Evolutionary conservation across 2,329 filamentous ascomycete species (phyloP).

Genomic region (Fusarium sp.): DNA sequence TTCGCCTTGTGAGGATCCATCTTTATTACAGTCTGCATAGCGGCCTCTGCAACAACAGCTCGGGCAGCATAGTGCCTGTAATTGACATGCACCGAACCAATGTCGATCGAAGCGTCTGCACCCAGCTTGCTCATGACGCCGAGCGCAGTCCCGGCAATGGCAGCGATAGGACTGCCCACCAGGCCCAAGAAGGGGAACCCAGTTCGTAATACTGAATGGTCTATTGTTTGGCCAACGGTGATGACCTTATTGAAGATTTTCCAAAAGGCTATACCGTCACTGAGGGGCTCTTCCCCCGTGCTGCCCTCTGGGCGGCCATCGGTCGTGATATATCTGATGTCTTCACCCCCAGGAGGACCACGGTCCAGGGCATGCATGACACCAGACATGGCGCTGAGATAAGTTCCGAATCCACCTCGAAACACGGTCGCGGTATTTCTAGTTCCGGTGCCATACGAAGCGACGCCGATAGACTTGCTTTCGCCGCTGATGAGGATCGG

Average conservation of each 20-base stretch:
- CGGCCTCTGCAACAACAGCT: not conserved
- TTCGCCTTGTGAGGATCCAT: not conserved
- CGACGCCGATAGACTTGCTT: not conserved
- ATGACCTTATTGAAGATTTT: not conserved
- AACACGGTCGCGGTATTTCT: not conserved
- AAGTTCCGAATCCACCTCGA: not conserved
- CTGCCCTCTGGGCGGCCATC: not conserved
- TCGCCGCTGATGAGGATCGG: not conserved
- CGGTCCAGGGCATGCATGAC: not conserved
- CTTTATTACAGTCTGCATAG: not conserved
- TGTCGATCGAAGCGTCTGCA: fast-evolving
- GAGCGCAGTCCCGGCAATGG: not conserved
- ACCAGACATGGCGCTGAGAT: not conserved
- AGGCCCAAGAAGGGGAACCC: not conserved
- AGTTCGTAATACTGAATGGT: not conserved
- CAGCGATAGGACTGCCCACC: not conserved
- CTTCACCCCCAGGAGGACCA: fast-evolving
- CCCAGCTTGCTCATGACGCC: not conserved
- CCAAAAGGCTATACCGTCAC: not conserved
- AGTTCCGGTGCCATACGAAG: fast-evolving
- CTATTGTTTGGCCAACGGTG: not conserved
- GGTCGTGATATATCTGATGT: not conserved
- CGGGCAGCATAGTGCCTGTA: not conserved
- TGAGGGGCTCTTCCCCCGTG: not conserved
- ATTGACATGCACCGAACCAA: not conserved